Conservation (phyloP, 2,329 filamentous ascomycete species). For the Monilinia fructicola region DNA sequence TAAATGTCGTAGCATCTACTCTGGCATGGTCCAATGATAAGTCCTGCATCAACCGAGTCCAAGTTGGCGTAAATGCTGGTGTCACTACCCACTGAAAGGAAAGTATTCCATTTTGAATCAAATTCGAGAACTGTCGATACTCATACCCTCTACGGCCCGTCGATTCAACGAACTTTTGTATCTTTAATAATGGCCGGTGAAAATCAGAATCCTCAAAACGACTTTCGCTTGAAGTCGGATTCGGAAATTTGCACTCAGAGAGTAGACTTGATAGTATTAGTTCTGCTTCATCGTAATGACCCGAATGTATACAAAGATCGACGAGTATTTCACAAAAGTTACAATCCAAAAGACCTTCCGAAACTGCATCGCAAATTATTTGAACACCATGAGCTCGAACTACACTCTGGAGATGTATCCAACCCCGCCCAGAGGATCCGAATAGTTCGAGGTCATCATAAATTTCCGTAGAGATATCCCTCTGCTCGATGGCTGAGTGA, state of each 20-base stretch:
- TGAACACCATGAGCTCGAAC: conserved; percentile 50
- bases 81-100: conserved; percentile 49
- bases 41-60: conserved; percentile 43
- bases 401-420: conserved; percentile 48
- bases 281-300: conserved; percentile 45
- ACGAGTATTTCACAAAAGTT: conserved; percentile 46
- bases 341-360: conserved; percentile 46
- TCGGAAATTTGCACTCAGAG: conserved; percentile 41
- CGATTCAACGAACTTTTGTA: conserved; percentile 42
- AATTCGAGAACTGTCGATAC: conserved; percentile 42
- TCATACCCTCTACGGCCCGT: conserved; percentile 41
- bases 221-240: conserved; percentile 40
- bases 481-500: conserved; percentile 37
- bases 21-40: conserved; percentile 41
- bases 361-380: conserved; percentile 46
- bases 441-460: conserved; percentile 52
- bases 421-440: conserved; percentile 45
- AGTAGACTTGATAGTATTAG: conserved; percentile 44
- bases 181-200: conserved; percentile 40
- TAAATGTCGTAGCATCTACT: conserved; percentile 43
- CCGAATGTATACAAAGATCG: conserved; percentile 44
- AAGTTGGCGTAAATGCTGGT: conserved; percentile 44
- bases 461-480: conserved; percentile 47
- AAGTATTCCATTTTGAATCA: conserved; percentile 43
- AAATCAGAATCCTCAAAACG: conserved; percentile 29